Percentiles rank a stretch among this genome's conserved stretches.
These are phyloP conservation scores for Nadsonia fulvescens DNA, from an alignment of 805 yeast genomes.

Conservation along the genomic window DNA sequence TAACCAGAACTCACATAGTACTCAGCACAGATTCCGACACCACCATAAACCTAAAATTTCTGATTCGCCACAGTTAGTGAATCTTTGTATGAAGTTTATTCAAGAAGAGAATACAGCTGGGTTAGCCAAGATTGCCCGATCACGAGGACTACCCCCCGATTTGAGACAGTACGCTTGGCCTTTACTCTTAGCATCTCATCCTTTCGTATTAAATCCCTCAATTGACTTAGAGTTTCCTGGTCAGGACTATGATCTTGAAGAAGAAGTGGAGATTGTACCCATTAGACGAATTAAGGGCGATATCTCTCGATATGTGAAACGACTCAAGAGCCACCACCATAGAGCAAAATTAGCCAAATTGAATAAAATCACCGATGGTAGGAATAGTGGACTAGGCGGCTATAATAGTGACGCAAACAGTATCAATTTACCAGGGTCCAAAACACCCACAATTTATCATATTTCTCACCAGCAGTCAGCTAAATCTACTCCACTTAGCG, in stretches of 20 bases:
- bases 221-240: slow-evolving; percentile 36
- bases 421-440: too few relatives aligned
- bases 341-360: too few relatives aligned
- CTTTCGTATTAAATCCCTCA: slow-evolving; percentile 64
- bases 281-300: slow-evolving; percentile 18
- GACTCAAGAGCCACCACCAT: slow-evolving; percentile 7
- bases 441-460: too few relatives aligned
- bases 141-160: slow-evolving; percentile 70
- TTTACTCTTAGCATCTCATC: slow-evolving; percentile 58
- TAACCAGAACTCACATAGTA: too few relatives aligned
- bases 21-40: slow-evolving; percentile 20
- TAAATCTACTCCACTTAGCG: too few relatives aligned
- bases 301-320: slow-evolving; percentile 13
- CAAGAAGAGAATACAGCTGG: slow-evolving; percentile 49
- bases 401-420: slow-evolving; percentile 4
- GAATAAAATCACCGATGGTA: too few relatives aligned
- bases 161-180: slow-evolving; percentile 77
- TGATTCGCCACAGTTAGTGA: slow-evolving; percentile 31
- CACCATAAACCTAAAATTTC: slow-evolving; percentile 25
- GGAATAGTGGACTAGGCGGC: slow-evolving; percentile 4
- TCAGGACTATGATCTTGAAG: slow-evolving; percentile 7
- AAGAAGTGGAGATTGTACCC: slow-evolving; percentile 12
- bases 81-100: slow-evolving; percentile 37
- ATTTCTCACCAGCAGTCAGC: too few relatives aligned
- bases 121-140: slow-evolving; percentile 64